Base-by-base conservation (phyloP, 2,329 filamentous ascomycete species). In the Aspergillus tanneri region DNA sequence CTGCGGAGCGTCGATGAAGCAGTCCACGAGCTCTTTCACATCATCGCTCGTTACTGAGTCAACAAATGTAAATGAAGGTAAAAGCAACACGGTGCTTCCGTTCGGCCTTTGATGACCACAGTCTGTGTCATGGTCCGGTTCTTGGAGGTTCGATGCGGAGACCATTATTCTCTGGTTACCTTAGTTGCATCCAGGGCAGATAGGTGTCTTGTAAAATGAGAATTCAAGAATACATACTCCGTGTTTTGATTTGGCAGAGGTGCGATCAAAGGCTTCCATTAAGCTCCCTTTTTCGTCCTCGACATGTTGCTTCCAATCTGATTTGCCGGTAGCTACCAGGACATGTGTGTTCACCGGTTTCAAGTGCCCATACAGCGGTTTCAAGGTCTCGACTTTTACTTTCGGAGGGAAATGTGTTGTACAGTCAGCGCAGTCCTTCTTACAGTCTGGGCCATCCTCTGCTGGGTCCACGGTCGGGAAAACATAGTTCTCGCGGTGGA, bases 11-110 rank as follows among this genome's bases (percentile, higher is more conserved):
- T 85, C 83, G 68, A 95, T 78, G 63, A 86, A 84, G 49, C 78
- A 72, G 32, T 76, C 71, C 34, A 95, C 80, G 11, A 96, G 76
- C 12, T 81, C 77, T 1, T 85, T 82, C 0, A 90, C 85, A 6
- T 67, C 58, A 28, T 40, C 72, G 1, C 87, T 86, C 0, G 82
- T 86, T 46, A 95, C 87, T 56, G 88, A 85, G 64, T 91, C 86
- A 61, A 96, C 77, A 46, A 89, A 77, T 34, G 82, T 84, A 70
- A 95, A 95, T 47, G 88, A 84, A 0, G 90, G 90, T 21, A 96
- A 82, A 32, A 96, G 80, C 18, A 96, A 77, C 14, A 91, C 81
- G 1, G 83, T 87, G 1, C 88, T 92, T 8, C 85, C 38, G 21
- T 44, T 35, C 4, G 23, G 27, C 21, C 49, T 40, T 10, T 42